Evolutionary conservation across 2,329 filamentous ascomycete genomes (phyloP).

Genomic region (Claviceps digitariae): DNA sequence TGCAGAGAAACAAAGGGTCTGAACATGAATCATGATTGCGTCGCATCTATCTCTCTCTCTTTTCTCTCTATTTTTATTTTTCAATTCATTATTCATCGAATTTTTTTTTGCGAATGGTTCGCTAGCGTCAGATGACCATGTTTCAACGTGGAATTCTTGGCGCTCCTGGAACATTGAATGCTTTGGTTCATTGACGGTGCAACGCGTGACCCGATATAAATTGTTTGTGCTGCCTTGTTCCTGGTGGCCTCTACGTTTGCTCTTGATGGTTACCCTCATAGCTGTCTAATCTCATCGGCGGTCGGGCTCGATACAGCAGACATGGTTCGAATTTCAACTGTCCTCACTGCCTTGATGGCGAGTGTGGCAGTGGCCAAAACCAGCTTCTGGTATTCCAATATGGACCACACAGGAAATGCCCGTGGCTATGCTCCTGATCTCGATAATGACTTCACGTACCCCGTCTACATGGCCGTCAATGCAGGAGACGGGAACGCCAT

Average conservation of each 20-base stretch:
- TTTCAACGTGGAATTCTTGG: neutral
- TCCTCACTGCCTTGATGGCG: slow-evolving; percentile 8
- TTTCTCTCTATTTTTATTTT: no score
- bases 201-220: neutral
- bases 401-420: slow-evolving; percentile 24
- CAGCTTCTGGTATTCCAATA: slow-evolving; percentile 28
- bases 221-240: neutral
- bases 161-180: neutral
- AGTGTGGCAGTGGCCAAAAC: slow-evolving; percentile 10
- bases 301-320: neutral
- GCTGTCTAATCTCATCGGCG: neutral
- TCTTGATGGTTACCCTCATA: neutral
- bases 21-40: no score
- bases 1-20: no score
- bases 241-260: neutral
- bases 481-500: slow-evolving; percentile 23
- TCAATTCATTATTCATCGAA: no score
- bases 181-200: neutral
- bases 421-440: slow-evolving; percentile 28
- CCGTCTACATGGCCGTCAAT: slow-evolving; percentile 23
- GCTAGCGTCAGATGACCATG: neutral
- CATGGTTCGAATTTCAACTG: slow-evolving; percentile 9
- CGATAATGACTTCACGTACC: slow-evolving; percentile 22
- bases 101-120: no score
- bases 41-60: no score